Percentiles rank a stretch among this genome's conserved stretches.
phyloP scores from a whole-genome alignment of 2,329 filamentous ascomycete genomes.

The Triangularia verruculosa region DNA sequence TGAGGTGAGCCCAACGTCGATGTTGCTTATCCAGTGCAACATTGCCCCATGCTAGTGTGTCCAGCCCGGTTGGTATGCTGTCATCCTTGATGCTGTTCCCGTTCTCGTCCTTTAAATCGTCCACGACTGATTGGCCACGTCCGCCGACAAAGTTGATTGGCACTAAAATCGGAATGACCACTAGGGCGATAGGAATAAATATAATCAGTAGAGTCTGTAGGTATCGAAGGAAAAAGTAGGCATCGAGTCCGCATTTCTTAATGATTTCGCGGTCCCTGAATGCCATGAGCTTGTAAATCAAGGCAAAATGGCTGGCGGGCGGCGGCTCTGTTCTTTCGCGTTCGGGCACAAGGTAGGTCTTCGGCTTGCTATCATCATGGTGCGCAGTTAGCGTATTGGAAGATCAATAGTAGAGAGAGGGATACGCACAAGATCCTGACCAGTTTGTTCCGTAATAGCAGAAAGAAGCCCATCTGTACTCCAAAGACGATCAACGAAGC shows the following conservation, averaged over 20 bases:
- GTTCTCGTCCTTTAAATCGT: slow-evolving; percentile 35
- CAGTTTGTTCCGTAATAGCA: slow-evolving; percentile 73
- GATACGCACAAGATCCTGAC: slow-evolving; percentile 74
- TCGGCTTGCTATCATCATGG: slow-evolving; percentile 59
- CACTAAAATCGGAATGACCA: slow-evolving; percentile 81
- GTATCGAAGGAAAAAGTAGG: slow-evolving; percentile 96
- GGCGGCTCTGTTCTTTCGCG: slow-evolving; percentile 77
- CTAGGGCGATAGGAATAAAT: slow-evolving; percentile 74
- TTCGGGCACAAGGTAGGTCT: slow-evolving; percentile 83
- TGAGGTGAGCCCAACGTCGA: slow-evolving; percentile 79
- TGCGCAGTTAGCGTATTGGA: not conserved
- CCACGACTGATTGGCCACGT: slow-evolving; percentile 53
- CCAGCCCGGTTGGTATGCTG: slow-evolving; percentile 60
- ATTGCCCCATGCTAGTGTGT: slow-evolving; percentile 85
- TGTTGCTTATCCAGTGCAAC: slow-evolving; percentile 62
- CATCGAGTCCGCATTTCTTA: slow-evolving; percentile 90
- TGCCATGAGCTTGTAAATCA: slow-evolving; percentile 61
- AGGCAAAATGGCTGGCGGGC: slow-evolving; percentile 52
- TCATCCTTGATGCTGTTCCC: slow-evolving; percentile 33
- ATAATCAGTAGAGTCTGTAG: slow-evolving; percentile 76
- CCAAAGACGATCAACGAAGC: slow-evolving; percentile 62
- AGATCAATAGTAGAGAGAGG: not conserved
- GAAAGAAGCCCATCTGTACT: slow-evolving; percentile 66
- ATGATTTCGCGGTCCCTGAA: slow-evolving; percentile 79
- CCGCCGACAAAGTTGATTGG: slow-evolving; percentile 79